Percentiles rank a stretch among this genome's conserved stretches.
phyloP scores from a whole-genome alignment of 1,284 basidiomycete genomes.

The Microbotryum saponariae region DNA sequence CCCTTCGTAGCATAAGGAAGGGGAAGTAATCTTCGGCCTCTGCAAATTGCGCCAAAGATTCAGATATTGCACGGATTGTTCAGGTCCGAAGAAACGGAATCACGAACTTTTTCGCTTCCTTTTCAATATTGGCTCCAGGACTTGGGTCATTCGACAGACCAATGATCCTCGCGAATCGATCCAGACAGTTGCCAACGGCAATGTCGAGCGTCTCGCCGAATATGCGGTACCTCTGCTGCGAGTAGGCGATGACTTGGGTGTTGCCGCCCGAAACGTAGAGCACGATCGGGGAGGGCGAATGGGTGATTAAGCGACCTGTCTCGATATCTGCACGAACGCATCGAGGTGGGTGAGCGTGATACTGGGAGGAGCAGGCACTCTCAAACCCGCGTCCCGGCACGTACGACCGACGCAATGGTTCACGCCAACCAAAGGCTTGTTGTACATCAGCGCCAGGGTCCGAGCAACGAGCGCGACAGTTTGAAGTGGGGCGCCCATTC shows the following conservation, averaged over 20 bases:
- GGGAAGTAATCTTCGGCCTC: slow-evolving; percentile 57
- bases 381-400: slow-evolving; percentile 39
- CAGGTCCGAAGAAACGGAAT: neutral
- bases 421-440: slow-evolving; percentile 89
- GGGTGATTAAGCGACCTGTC: slow-evolving; percentile 94
- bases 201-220: slow-evolving; percentile 99
- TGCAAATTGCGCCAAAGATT: slow-evolving; percentile 17
- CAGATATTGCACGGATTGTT: neutral
- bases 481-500: slow-evolving; percentile 95
- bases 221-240: slow-evolving; percentile 90
- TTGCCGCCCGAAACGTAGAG: slow-evolving; percentile 98
- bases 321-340: slow-evolving; percentile 69
- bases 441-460: slow-evolving; percentile 76
- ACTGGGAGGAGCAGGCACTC: slow-evolving; percentile 4
- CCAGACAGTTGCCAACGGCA: slow-evolving; percentile 96
- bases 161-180: slow-evolving; percentile 95
- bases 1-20: slow-evolving; percentile 97
- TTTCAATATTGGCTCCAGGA: slow-evolving; percentile 98
- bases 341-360: slow-evolving; percentile 4
- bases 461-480: slow-evolving; percentile 93
- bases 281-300: slow-evolving; percentile 89
- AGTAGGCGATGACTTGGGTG: slow-evolving; percentile 98
- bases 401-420: slow-evolving; percentile 97
- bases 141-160: slow-evolving; percentile 90
- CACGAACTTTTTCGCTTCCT: slow-evolving; percentile 77